Conservation (phyloP, 441 rosid species). For the Gossypium schwendimanii region DNA sequence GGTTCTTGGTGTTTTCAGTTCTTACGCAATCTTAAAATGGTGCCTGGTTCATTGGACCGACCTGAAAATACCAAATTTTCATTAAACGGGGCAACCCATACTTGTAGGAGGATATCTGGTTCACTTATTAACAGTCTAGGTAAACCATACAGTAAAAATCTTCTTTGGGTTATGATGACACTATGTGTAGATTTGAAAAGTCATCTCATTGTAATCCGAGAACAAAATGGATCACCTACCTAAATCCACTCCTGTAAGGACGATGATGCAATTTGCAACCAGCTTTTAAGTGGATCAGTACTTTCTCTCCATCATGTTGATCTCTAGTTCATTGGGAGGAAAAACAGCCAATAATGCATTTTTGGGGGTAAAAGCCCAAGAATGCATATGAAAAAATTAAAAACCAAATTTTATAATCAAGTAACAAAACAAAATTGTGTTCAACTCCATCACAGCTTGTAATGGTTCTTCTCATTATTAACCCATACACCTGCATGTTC, state of each 20-base stretch:
- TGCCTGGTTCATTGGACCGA: background rate
- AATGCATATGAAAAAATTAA: background rate
- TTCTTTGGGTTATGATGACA: too few relatives aligned
- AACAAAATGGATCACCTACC: background rate
- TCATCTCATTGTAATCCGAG: background rate
- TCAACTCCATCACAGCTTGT: background rate
- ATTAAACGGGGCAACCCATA: background rate
- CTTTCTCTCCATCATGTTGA: background rate
- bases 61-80: background rate
- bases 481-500: background rate
- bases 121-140: too few relatives aligned
- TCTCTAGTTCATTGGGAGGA: background rate
- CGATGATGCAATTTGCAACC: background rate
- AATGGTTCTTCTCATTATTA: background rate
- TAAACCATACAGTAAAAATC: too few relatives aligned
- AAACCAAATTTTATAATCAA: background rate
- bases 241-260: background rate
- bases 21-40: background rate
- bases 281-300: background rate
- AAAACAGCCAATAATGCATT: background rate
- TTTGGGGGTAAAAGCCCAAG: background rate
- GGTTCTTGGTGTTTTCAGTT: background rate
- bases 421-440: background rate
- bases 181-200: too few relatives aligned
- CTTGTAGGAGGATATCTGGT: background rate